Evolutionary conservation across 169 alveolate species (phyloP).

Genomic region (Miamiensis avidus): DNA sequence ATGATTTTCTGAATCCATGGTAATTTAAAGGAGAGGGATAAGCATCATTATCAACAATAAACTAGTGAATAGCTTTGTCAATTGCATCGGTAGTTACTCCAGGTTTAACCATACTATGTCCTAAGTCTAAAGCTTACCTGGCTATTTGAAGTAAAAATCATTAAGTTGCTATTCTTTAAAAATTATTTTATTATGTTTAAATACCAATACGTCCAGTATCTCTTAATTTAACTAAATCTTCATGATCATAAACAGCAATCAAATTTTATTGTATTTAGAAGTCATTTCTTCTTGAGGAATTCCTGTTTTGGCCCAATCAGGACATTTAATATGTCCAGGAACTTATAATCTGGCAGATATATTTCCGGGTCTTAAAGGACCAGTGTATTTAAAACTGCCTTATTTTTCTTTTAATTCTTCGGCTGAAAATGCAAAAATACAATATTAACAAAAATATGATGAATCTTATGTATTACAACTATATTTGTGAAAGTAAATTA

Average conservation of each 20-base stretch:
- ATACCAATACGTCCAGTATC: slow-evolving; percentile 28
- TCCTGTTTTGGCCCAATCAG: slow-evolving; percentile 96
- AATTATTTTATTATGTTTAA: no score
- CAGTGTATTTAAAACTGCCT: slow-evolving; percentile 46
- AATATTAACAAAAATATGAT: no score
- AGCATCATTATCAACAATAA: slow-evolving; percentile 91
- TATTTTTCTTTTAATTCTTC: background rate
- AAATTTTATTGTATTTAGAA: slow-evolving; percentile 56
- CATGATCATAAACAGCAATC: slow-evolving; percentile 82
- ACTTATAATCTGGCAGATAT: slow-evolving; percentile 86
- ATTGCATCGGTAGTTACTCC: slow-evolving; percentile 98
- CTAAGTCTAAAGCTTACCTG: slow-evolving; percentile 94
- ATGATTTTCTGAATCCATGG: slow-evolving; percentile 95
- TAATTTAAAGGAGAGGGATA: slow-evolving; percentile 99
- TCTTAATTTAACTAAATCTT: slow-evolving; percentile 82
- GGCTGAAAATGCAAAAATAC: background rate
- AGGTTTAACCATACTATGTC: slow-evolving; percentile 89
- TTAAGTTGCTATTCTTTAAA: background rate
- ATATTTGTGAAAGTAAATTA: background rate
- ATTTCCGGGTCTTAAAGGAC: slow-evolving; percentile 92
- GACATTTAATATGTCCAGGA: slow-evolving; percentile 93
- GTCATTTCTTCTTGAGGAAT: slow-evolving; percentile 89
- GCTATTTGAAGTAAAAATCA: slow-evolving; percentile 76
- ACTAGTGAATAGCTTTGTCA: slow-evolving; percentile 94
- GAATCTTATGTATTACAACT: no score